Conservation (phyloP, 768 basidiomycete genomes). For the Lentinula raphanica region DNA sequence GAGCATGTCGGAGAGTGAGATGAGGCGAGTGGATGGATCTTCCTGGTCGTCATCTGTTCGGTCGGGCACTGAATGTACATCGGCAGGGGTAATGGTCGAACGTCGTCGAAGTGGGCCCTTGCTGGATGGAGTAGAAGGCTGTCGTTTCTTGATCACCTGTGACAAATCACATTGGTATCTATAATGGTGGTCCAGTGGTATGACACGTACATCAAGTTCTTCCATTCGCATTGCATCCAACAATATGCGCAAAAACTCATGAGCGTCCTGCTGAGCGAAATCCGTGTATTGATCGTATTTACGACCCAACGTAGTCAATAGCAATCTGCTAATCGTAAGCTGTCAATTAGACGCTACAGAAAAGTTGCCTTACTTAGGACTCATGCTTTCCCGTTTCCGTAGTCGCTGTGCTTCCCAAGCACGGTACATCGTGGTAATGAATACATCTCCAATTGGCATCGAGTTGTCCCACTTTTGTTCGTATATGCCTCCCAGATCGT, state of each 20-base stretch:
- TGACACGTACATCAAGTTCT: slow-evolving; percentile 69
- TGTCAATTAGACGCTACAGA: neutral
- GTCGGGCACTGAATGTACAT: slow-evolving; percentile 4
- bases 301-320: slow-evolving; percentile 63
- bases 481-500: slow-evolving; percentile 44
- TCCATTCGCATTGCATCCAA: slow-evolving; percentile 94
- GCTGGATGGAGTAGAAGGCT: slow-evolving; percentile 36
- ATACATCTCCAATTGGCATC: slow-evolving; percentile 70
- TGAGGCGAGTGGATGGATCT: slow-evolving; percentile 39
- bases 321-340: slow-evolving; percentile 33
- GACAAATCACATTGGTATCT: neutral
- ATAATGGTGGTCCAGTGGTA: neutral
- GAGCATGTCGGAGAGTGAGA: slow-evolving; percentile 82
- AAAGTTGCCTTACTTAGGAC: slow-evolving; percentile 55
- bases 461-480: slow-evolving; percentile 50
- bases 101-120: slow-evolving; percentile 34
- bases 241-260: slow-evolving; percentile 86
- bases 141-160: slow-evolving; percentile 78
- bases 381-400: slow-evolving; percentile 47
- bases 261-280: slow-evolving; percentile 93
- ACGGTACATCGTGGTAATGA: slow-evolving; percentile 51
- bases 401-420: slow-evolving; percentile 62
- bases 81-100: slow-evolving; percentile 13
- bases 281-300: slow-evolving; percentile 96
- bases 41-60: slow-evolving; percentile 22